Base-by-base conservation (phyloP, 345 rosid genomes). In the Salix dunnii region DNA sequence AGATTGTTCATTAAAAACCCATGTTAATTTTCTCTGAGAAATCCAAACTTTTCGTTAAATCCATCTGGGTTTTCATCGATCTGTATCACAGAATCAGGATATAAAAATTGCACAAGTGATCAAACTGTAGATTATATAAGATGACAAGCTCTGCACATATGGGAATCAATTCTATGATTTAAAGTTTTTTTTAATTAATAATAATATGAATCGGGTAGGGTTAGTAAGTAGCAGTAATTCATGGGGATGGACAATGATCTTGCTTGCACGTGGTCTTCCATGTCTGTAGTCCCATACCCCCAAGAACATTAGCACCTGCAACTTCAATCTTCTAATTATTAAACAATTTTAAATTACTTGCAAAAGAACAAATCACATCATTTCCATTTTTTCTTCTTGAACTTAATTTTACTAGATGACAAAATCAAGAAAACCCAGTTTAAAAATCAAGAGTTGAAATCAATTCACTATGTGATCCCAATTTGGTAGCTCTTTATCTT, bases 201-300 rank as follows among this genome's bases (percentile, higher is more conserved):
- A 58, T 28, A 8, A 33, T 23, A 40, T n/a, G 28, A 64, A 3
- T 61, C 71, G 36, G 25, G 49, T 69, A 74, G 62, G 9, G 13
- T 55, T 9, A n/a, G 62, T n/a, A n/a, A 58, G 62, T n/a, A n/a
- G 62, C 67, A 80, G 80, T 74, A 72, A 63, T 79, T 84, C 68
- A 76, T 82, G 82, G 87, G 89, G 85, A 79, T 87, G 88, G 88
- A 76, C 87, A 84, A 75, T 76, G 82, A 82, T 86, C 82, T 85
- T 83, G 82, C 48, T 74, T 77, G 82, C 89, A 87, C 85, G 88
- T 89, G 94, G 88, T 69, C 78, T 68, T 85, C 84, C 88, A 84
- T 81, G 73, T 81, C 72, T 85, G 40, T 67, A n/a, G n/a, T 75
- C 87, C 85, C 82, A 40, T 84, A 40, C 66, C 77, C 77, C 79